Evolutionary conservation across 805 yeast genomes (phyloP), one percentile per base, ranked within the genome.

Genomic region (Spathaspora arborariae): DNA sequence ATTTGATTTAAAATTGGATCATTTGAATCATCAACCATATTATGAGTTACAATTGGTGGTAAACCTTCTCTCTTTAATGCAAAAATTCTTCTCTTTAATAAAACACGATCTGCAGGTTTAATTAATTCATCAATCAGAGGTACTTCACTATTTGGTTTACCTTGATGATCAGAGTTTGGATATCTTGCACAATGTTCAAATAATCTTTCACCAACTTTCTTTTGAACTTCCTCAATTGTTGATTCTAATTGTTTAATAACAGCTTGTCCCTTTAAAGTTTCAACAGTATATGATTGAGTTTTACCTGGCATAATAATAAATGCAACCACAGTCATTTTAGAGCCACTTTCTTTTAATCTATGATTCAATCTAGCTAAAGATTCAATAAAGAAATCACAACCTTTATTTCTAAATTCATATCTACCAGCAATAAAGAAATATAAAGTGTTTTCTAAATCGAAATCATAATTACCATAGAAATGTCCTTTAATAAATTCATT

Each of bases 241-340:
- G 78, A 82, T 63, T 91, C 97, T 57, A 92, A 78, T 45, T 96
- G 95, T 63, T 85, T 85, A 55, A 91, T 85, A 40, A 91, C 97
- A 1, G 98, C 97, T 69, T 94, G 99, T 39, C 97, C 96, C 70
- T 85, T 88, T 57, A 92, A 78, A 4, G 98, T 94, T 64, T 92
- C 98, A 26, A 90, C 96, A 2, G 98, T 94, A 67, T 89, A 92
- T 0, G 97, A 91, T 58, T 87, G 84, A 47, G 96, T 91, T 44
- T 84, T 81, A 15, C 97, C 98, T 2, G 99, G 99, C 98, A 94
- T 94, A 67, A 92, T 92, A 59, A 92, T 89, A 62, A 92, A 92
- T 9, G 98, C 98, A 39, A 92, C 97, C 18, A 92, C 94, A 0
- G 98, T 92, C 76, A 84, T 86, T 57, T 85, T 88, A 5, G 96